Evolutionary conservation across 192 early-diverging fungal species (phyloP), one percentile per base, ranked within the genome.

Genomic region (Ambispora gerdemannii): DNA sequence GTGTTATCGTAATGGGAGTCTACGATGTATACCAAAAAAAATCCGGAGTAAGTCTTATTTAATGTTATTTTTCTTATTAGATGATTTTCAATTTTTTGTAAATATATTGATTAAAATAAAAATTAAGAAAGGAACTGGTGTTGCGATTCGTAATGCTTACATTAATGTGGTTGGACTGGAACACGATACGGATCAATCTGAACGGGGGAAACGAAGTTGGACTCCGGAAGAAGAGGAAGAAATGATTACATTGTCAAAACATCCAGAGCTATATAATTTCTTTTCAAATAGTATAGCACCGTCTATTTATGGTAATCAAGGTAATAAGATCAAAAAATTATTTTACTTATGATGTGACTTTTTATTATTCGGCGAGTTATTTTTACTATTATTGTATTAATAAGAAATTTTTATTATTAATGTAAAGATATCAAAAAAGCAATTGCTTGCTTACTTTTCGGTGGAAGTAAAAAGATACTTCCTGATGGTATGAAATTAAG

Each of bases 391-490:
- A 56, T 25, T 10, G 10, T 20, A 32, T 55, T 27, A 24, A 28
- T 55, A 38, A 27, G 34, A 69, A 20, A 47, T 22, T 50, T 17
- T 61, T 13, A 76, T 25, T 7, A 28, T 17, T 55, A 70, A 55
- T 24, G n/a, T n/a, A n/a, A n/a, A 89, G 96, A 98, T 77, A 98
- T 99, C 75, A 99, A 99, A 75, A 91, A 90, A 73, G 93, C 97
- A 4, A 93, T 99, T 64, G 77, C 91, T 27, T 97, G 96, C 66
- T 83, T 99, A 47, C 76, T 99, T 68, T 95, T 99, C 83, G 92
- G 94, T 71, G 97, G 97, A 52, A 96, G 96, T 24, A 95, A 93
- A 74, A 98, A 97, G 75, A 78, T 93, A 10, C 82, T 99, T 2
- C 95, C 96, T 2, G 97, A 99, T 78, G 93, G 95, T 63, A 94